Evolutionary conservation across 768 basidiomycete genomes (phyloP), one percentile per base, ranked within the genome.

Genomic region (Hericium erinaceus): DNA sequence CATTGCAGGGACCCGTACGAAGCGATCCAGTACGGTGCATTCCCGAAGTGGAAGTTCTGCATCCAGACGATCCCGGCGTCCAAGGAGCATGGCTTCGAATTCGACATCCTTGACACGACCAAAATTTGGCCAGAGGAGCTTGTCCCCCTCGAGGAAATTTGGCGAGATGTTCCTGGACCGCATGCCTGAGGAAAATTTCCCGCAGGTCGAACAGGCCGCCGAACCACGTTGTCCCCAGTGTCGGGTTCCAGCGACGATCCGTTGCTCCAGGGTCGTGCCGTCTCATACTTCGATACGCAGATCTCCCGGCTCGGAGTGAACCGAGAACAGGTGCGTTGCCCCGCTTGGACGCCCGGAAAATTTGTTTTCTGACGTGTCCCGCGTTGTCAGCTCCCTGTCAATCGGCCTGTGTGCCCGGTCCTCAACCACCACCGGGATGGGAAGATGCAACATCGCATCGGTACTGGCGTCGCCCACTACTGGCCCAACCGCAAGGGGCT

Each of bases 131-230:
- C 91, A 0, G 83, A 92, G 67, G 87, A 92, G 56, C 68, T 85
- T 2, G 83, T 93, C 0, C 91, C 92, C 0, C 74, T 94, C 15
- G 75, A 87, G 63, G 74, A 80, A 60, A 85, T 33, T 33, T 52
- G 92, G 92, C 39, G 86, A 87, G 68, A 70, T 95, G 64, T 78
- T 83, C 2, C 68, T 89, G 39, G 75, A 87, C 64, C 75, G 80
- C 22, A 75, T 71, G 0, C 82, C 85, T 22, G 80, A 86, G 55
- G 87, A 90, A 64, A 94, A 80, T 73, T 94, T 94, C 72, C 73
- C 91, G 10, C 91, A 95, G 72, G 83, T 83, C 4, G 93, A 95
- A 71, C 92, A 93, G 70, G 85, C 85, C 54, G 92, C 91, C 91
- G 1, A 65, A 72, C 18, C 73, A 75, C 38, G 63, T 74, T 28